A percentile compares a stretch with the other conserved stretches of the same genome.
Evolutionary conservation across 495 filamentous ascomycete species (phyloP).

Genomic region (Friedmanniomyces endolithicus): DNA sequence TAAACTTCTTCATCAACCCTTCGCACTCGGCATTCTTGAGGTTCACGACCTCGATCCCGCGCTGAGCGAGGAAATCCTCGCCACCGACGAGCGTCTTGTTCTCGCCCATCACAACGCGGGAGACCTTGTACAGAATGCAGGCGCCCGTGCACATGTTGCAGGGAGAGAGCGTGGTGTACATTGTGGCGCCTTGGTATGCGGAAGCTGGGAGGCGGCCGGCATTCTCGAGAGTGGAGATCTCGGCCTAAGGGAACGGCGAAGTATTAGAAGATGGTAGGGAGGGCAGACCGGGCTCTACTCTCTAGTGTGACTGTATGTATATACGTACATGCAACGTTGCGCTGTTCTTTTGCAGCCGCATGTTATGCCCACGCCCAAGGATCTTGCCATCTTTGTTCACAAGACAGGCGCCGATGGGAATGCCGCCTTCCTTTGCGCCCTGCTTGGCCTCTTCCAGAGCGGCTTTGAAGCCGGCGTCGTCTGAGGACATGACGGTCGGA

Average conservation of each 20-base stretch:
- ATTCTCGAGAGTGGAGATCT: conserved; percentile 69
- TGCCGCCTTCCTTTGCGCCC: conserved; percentile 59
- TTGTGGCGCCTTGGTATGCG: conserved; percentile 60
- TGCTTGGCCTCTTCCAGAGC: conserved; percentile 69
- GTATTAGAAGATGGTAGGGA: too few species aligned
- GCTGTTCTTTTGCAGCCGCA: conserved; percentile 65
- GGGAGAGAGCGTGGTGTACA: conserved; percentile 79
- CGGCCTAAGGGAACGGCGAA: conserved; percentile 41
- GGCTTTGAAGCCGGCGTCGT: conserved; percentile 41
- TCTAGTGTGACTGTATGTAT: too few species aligned
- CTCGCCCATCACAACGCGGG: conserved; percentile 74
- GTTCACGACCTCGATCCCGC: conserved; percentile 65
- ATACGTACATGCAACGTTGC: conserved; percentile 57
- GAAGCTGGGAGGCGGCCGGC: conserved; percentile 62
- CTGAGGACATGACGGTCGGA: conserved; percentile 25
- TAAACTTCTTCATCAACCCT: conserved; percentile 64
- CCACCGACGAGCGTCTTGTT: conserved; percentile 68
- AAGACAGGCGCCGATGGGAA: conserved; percentile 71
- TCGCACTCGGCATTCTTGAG: conserved; percentile 56
- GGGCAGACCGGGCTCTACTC: too few species aligned
- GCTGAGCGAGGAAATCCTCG: conserved; percentile 56
- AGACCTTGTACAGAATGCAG: conserved; percentile 66
- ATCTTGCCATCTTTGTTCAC: conserved; percentile 58
- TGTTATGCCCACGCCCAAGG: conserved; percentile 70
- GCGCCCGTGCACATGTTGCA: conserved; percentile 87